Evolutionary conservation across 2,329 filamentous ascomycete species (phyloP).

Genomic region (Colletotrichum phormii): DNA sequence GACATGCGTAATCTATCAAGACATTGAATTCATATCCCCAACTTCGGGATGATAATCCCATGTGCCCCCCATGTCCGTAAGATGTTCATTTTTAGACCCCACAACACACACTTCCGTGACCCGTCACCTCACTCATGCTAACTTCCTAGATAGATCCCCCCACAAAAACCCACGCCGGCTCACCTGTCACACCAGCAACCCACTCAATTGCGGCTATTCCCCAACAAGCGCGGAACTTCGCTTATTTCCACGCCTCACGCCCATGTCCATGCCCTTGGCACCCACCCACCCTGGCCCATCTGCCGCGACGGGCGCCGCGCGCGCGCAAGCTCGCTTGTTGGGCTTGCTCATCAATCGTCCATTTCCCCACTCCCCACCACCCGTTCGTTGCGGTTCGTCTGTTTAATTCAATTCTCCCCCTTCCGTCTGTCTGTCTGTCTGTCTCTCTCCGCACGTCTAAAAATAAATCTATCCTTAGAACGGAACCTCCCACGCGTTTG

Average conservation of each 20-base stretch:
- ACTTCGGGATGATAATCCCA: background rate
- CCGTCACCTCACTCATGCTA: background rate
- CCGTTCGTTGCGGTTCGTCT: background rate
- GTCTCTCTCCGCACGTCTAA: constrained; percentile 17
- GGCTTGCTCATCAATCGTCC: background rate
- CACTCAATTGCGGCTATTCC: background rate
- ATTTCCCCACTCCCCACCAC: constrained; percentile 1
- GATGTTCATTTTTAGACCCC: constrained; percentile 33
- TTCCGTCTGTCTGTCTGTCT: background rate
- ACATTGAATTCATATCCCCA: background rate
- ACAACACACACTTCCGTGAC: background rate
- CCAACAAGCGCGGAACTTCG: background rate
- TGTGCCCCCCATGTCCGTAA: background rate
- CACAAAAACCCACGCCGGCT: background rate
- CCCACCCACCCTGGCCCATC: background rate
- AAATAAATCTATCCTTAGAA: constrained; percentile 30
- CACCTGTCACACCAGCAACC: background rate
- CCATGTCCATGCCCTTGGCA: background rate
- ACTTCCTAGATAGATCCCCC: background rate
- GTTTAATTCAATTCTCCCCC: background rate
- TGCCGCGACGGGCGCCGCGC: constrained; percentile 13
- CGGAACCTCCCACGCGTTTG: background rate
- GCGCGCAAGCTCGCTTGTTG: background rate
- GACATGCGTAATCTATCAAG: background rate
- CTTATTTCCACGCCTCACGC: background rate